Base-by-base conservation (phyloP, 371 early-diverging fungal species). In the Saksenaea oblongispora region DNA sequence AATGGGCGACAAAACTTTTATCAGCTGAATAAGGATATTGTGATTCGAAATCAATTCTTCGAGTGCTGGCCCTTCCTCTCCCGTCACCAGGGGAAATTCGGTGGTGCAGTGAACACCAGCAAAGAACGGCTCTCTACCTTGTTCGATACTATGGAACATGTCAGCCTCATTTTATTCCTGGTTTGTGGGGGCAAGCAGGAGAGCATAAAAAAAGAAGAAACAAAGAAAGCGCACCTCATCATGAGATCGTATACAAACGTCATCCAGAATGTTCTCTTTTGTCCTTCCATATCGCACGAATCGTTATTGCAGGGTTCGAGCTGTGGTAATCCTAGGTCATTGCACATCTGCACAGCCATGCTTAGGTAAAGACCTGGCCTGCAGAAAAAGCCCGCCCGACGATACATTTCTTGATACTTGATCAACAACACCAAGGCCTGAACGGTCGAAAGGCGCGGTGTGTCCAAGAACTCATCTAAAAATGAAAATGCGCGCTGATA, bases 331-430 rank as follows among this genome's bases (percentile, higher is more conserved):
- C 87, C 88, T 1, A 94, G 70, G 58, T 91, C 92, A 59, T 87
- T 81, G 11, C 89, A 87, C 90, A 92, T 92, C 24, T 86, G 79
- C 11, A 89, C 85, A 18, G 93, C 95, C 86, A 75, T 72, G 1
- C 76, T 66, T 14, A 80, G 57, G 57, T 70, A 80, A 13, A 71
- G 54, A 42, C 74, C 64, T 0, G 81, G 71, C 4, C 81, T 68
- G 54, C 71, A 69, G 59, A 75, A 74, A 47, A 69, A 80, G 0
- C 81, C 81, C 0, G 69, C 26, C 1, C 81, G 67, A 14, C 71
- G 73, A 34, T 66, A 71, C 18, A 83, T 84, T 54, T 88, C 84
- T 59, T 84, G 87, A 66, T 91, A 92, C 34, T 87, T 87, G 3
- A 89, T 83, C 69, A 93, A 66, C 27, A 91, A 67, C 22, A 92